Percentiles rank a stretch among this genome's conserved stretches.
Evolutionary conservation across 2,329 filamentous ascomycete genomes (phyloP).

Genomic region (Aspergillus puulaauensis): DNA sequence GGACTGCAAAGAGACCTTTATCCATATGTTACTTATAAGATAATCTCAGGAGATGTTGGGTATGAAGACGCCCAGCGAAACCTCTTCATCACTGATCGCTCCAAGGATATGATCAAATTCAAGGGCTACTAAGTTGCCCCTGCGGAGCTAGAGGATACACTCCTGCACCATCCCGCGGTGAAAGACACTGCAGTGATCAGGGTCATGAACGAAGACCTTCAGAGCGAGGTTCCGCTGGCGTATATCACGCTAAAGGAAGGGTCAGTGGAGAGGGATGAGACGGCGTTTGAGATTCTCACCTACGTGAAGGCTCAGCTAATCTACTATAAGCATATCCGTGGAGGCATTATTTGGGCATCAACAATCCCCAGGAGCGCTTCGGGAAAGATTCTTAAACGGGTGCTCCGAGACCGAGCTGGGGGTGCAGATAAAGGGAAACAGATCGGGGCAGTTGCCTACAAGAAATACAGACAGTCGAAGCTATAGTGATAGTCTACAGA

Average conservation of each 20-base stretch:
- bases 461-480: neutral
- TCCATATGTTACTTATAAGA: no score
- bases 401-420: constrained; percentile 2
- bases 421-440: neutral
- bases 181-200: constrained; percentile 60
- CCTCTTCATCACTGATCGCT: constrained; percentile 77
- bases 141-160: constrained; percentile 57
- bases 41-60: constrained; percentile 57
- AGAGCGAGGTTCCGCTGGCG: constrained; percentile 64
- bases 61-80: constrained; percentile 70
- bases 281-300: constrained; percentile 1
- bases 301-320: constrained; percentile 17
- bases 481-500: neutral
- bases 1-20: no score
- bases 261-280: neutral
- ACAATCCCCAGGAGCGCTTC: constrained; percentile 28
- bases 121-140: constrained; percentile 61
- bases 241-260: constrained; percentile 53
- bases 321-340: constrained; percentile 27
- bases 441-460: constrained; percentile 1
- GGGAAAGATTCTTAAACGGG: constrained; percentile 25
- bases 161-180: constrained; percentile 43
- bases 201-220: constrained; percentile 53
- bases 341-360: constrained; percentile 25
- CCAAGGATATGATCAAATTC: constrained; percentile 59